Percentiles rank a stretch among this genome's conserved stretches.
Conservation (phyloP, 2,329 filamentous ascomycete species). For the Penicillium glabrum region DNA sequence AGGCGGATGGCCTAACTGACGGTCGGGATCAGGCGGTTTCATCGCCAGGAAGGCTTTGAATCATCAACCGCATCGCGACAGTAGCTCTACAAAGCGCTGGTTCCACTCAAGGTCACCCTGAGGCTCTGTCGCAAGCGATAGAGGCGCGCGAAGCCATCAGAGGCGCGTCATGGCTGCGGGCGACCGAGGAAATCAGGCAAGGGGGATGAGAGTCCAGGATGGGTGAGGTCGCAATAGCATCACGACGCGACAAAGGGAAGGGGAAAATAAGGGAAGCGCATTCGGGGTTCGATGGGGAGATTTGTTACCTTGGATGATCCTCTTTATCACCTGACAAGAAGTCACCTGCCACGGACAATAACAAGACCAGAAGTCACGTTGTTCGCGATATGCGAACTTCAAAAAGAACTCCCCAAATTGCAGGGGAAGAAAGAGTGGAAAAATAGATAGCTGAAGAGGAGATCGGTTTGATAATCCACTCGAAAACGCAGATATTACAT, state of each 20-base stretch:
- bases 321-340: constrained; percentile 47
- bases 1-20: not conserved
- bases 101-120: not conserved
- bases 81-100: not conserved
- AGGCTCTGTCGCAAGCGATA: not conserved
- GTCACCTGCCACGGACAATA: constrained; percentile 45
- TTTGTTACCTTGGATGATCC: constrained; percentile 39
- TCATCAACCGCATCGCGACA: not conserved
- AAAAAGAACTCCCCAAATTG: constrained; percentile 25
- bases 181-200: constrained; percentile 24
- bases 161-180: constrained; percentile 29
- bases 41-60: not conserved
- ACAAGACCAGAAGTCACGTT: constrained; percentile 33
- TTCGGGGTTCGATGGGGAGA: constrained; percentile 4
- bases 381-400: constrained; percentile 28
- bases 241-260: constrained; percentile 16
- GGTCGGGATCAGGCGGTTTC: constrained; percentile 3
- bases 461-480: constrained; percentile 20
- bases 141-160: constrained; percentile 14
- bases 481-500: constrained; percentile 27
- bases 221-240: not conserved
- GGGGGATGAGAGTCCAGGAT: constrained; percentile 17
- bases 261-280: constrained; percentile 14
- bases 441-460: constrained; percentile 5
- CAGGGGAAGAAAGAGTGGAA: constrained; percentile 10